A percentile compares a stretch with the other conserved stretches of the same genome.
Conservation (phyloP, 2,329 filamentous ascomycete species). For the Cercospora canescens region DNA sequence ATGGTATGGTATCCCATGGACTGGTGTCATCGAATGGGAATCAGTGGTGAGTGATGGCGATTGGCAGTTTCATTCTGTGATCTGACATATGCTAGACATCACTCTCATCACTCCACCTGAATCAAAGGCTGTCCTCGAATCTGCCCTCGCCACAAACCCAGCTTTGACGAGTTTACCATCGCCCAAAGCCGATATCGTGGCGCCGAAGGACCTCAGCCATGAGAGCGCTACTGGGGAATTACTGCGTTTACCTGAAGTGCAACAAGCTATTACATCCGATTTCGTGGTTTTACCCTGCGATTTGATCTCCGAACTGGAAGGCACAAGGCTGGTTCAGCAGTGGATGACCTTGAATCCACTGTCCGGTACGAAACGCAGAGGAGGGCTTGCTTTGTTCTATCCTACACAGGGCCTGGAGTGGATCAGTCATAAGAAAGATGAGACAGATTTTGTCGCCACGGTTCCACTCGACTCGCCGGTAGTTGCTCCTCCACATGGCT, state of each 20-base stretch:
- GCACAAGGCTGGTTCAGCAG: conserved; percentile 78
- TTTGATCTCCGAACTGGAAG: conserved; percentile 84
- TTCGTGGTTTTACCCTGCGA: conserved; percentile 93
- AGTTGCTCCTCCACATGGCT: conserved; percentile 61
- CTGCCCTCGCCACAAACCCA: conserved; percentile 75
- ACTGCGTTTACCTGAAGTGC: conserved; percentile 79
- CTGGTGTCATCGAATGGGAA: conserved; percentile 79
- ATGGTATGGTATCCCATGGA: conserved; percentile 91
- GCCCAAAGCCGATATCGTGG: conserved; percentile 72
- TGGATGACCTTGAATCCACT: conserved; percentile 75
- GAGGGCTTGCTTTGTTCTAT: conserved; percentile 88
- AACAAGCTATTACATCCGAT: conserved; percentile 74
- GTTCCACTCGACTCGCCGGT: conserved; percentile 62
- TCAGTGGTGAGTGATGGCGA: conserved; percentile 57
- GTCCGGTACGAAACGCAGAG: conserved; percentile 61
- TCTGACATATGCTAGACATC: conserved; percentile 40
- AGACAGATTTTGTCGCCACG: conserved; percentile 88
- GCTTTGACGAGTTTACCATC: conserved; percentile 71
- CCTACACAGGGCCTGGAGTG: conserved; percentile 72
- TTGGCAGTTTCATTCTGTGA: background rate
- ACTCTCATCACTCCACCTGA: conserved; percentile 59
- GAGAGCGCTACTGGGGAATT: conserved; percentile 90
- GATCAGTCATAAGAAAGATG: conserved; percentile 76
- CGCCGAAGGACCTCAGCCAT: conserved; percentile 73
- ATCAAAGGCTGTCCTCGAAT: conserved; percentile 65